Evolutionary conservation across 176 grass and related monocot species (phyloP).

Genomic region (Zoysia japonica): DNA sequence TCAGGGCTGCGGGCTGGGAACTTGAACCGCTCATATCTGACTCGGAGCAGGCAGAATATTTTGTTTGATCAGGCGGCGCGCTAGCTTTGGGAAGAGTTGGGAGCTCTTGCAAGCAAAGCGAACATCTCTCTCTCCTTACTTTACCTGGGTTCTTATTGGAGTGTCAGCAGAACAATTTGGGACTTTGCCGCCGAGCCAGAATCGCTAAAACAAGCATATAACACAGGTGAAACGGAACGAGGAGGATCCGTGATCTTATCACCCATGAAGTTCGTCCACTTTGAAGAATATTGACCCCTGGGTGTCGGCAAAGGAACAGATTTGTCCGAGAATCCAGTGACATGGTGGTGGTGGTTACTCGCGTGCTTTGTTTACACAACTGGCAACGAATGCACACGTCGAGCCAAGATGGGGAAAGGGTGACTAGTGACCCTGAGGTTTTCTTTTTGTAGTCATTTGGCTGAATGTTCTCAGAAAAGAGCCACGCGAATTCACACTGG

Average conservation of each 20-base stretch:
- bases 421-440: not conserved
- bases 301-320: not conserved
- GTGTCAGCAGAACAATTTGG: not conserved
- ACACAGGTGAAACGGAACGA: not conserved
- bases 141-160: not conserved
- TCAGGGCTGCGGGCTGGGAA: not conserved
- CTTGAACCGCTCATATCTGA: not conserved
- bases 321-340: conserved; percentile 19
- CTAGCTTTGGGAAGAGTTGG: not conserved
- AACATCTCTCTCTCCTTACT: not conserved
- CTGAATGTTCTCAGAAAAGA: not conserved
- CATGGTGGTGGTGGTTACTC: conserved; percentile 22
- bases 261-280: no score
- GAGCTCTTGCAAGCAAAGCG: conserved; percentile 30
- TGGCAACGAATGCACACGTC: no score
- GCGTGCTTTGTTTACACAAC: not conserved
- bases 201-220: not conserved
- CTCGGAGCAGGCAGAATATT: not conserved
- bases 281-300: not conserved
- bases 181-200: not conserved
- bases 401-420: not conserved
- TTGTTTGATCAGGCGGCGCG: not conserved
- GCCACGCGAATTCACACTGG: not conserved
- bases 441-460: not conserved
- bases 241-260: not conserved